Conservation (phyloP, 805 yeast genomes). For the Candida stauntonica region DNA sequence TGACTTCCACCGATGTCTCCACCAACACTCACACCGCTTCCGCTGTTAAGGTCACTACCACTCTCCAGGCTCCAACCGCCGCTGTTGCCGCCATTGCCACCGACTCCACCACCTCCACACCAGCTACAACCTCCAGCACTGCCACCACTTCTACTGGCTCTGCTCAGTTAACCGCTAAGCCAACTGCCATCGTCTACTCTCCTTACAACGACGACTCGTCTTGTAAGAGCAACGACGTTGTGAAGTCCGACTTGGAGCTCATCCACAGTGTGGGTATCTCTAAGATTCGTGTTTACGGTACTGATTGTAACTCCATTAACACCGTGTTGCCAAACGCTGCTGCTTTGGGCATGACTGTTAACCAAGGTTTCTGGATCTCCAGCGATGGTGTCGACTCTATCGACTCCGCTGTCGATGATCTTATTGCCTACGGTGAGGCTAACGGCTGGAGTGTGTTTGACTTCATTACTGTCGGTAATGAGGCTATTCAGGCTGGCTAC, state of each 20-base stretch:
- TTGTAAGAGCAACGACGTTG: constrained; percentile 58
- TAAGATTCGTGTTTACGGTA: constrained; percentile 75
- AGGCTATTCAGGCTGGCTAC: constrained; percentile 67
- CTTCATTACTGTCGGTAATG: constrained; percentile 81
- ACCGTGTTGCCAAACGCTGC: constrained; percentile 61
- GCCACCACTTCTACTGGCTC: constrained; percentile 29
- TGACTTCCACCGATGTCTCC: constrained; percentile 27
- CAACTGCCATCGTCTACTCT: constrained; percentile 64
- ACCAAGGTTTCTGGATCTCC: constrained; percentile 86
- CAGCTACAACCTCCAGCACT: constrained; percentile 18
- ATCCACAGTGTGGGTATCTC: constrained; percentile 60
- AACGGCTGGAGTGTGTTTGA: constrained; percentile 73
- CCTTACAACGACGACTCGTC: constrained; percentile 69
- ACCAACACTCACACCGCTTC: constrained; percentile 15
- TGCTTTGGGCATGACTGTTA: constrained; percentile 60
- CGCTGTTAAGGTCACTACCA: constrained; percentile 18
- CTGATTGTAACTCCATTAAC: constrained; percentile 71
- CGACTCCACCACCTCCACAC: constrained; percentile 15
- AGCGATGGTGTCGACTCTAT: constrained; percentile 63
- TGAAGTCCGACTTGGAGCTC: constrained; percentile 51
- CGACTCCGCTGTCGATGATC: constrained; percentile 49
- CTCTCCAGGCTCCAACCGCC: constrained; percentile 21
- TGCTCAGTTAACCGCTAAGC: constrained; percentile 34
- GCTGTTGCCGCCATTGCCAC: constrained; percentile 16
- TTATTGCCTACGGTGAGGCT: constrained; percentile 45